These are phyloP conservation scores for Neophaeococcomyces aloes DNA, from an alignment of 2,329 filamentous ascomycete species.

Conservation along the genomic window DNA sequence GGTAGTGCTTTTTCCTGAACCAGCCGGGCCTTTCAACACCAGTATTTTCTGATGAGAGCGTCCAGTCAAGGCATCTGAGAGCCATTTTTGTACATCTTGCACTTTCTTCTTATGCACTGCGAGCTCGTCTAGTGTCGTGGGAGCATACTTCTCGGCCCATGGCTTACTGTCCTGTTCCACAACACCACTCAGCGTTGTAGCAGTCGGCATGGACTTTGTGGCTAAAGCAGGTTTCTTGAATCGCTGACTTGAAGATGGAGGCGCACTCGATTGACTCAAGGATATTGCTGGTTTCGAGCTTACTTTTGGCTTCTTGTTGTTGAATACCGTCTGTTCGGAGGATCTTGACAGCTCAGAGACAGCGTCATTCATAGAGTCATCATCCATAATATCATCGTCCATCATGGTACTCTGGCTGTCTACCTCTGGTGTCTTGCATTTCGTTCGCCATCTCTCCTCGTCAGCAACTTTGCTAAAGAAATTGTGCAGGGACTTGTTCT, in stretches of 20 bases:
- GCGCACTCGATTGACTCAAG: slow-evolving; percentile 6
- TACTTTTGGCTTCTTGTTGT: background rate
- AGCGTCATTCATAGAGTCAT: slow-evolving; percentile 28
- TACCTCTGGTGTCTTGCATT: slow-evolving; percentile 21
- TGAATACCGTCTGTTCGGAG: slow-evolving; percentile 2
- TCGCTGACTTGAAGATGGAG: slow-evolving; percentile 18
- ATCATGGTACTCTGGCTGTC: slow-evolving; percentile 15
- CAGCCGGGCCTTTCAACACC: slow-evolving; percentile 80
- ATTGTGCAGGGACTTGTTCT: slow-evolving; percentile 30
- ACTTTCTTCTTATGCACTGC: slow-evolving; percentile 95
- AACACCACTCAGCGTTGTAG: slow-evolving; percentile 1
- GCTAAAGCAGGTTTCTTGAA: slow-evolving; percentile 12
- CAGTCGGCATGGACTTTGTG: slow-evolving; percentile 7
- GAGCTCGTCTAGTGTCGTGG: slow-evolving; percentile 65
- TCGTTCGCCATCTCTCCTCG: slow-evolving; percentile 30
- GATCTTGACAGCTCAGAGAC: slow-evolving; percentile 25
- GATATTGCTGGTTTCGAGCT: slow-evolving; percentile 9
- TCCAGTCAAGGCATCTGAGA: slow-evolving; percentile 62
- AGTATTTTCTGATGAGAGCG: slow-evolving; percentile 50
- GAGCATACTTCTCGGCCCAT: slow-evolving; percentile 80
- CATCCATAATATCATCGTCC: slow-evolving; percentile 26
- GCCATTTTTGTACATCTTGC: slow-evolving; percentile 70
- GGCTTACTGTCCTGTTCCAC: slow-evolving; percentile 53
- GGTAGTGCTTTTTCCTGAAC: slow-evolving; percentile 87
- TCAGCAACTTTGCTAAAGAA: slow-evolving; percentile 33